Conservation (phyloP, 2,329 filamentous ascomycete genomes). For the Botrytis galanthina region DNA sequence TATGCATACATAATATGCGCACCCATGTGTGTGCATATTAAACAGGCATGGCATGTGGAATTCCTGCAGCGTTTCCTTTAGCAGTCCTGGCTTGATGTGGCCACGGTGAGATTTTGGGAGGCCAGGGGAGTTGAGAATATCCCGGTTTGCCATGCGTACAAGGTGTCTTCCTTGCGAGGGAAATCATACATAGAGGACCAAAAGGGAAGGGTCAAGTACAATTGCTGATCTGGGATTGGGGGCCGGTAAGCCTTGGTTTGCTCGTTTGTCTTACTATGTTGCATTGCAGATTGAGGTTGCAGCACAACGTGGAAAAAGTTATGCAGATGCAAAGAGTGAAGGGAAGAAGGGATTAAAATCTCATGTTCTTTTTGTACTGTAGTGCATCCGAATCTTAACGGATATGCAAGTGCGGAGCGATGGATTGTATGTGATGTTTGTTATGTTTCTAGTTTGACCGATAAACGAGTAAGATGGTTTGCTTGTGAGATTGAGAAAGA, state of each 20-base stretch:
- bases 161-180: slow-evolving; percentile 3
- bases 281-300: slow-evolving; percentile 14
- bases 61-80: not conserved
- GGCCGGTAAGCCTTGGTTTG: slow-evolving; percentile 10
- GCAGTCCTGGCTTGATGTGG: not conserved
- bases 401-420: slow-evolving; percentile 11
- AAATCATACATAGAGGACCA: not conserved
- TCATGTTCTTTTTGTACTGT: not conserved
- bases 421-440: slow-evolving; percentile 1
- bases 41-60: slow-evolving; percentile 15
- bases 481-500: not conserved
- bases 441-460: not conserved
- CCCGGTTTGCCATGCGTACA: slow-evolving; percentile 20
- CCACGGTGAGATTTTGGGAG: slow-evolving; percentile 18
- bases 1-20: not conserved
- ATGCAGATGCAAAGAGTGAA: slow-evolving; percentile 8
- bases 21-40: not conserved
- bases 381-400: not conserved
- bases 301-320: slow-evolving; percentile 17
- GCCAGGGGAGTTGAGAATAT: not conserved
- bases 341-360: not conserved
- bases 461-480: slow-evolving; percentile 10
- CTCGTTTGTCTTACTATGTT: not conserved
- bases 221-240: slow-evolving; percentile 14
- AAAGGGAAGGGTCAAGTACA: not conserved